Percentiles rank a stretch among this genome's conserved stretches.
Conservation (phyloP, 495 filamentous ascomycete genomes). For the Annulohypoxylon bovei region DNA sequence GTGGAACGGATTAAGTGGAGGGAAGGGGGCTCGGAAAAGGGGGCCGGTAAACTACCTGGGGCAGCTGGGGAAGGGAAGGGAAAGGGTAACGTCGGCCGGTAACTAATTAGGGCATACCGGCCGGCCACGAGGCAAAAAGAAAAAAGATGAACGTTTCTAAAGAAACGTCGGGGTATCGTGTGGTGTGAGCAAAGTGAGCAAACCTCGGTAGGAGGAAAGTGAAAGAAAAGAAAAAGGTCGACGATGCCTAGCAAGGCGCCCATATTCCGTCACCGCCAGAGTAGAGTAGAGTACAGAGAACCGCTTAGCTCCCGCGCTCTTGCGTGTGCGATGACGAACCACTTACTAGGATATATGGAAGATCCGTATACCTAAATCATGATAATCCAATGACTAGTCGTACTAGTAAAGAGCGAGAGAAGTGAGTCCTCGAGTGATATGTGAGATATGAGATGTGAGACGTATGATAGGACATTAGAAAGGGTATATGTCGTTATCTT, state of each 20-base stretch:
- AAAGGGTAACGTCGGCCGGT: not conserved
- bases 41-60: not conserved
- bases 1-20: constrained; percentile 3
- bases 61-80: not conserved
- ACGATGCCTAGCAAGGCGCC: not conserved
- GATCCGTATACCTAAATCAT: constrained; percentile 1
- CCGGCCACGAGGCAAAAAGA: not conserved
- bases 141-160: not conserved
- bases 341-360: not conserved
- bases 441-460: not conserved
- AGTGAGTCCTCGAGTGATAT: not conserved
- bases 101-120: not conserved
- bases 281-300: not conserved
- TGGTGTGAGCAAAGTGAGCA: not conserved
- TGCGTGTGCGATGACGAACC: not conserved
- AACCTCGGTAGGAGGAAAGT: not conserved
- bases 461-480: not conserved
- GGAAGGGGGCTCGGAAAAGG: constrained; percentile 1
- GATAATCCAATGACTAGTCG: not conserved
- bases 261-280: constrained; percentile 1
- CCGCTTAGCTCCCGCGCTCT: not conserved
- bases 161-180: not conserved
- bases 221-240: not conserved
- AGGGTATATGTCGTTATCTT: not conserved
- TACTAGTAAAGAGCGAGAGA: not conserved